Conservation (phyloP, 352 stramenopile species). For the Pythium plurisporium region DNA sequence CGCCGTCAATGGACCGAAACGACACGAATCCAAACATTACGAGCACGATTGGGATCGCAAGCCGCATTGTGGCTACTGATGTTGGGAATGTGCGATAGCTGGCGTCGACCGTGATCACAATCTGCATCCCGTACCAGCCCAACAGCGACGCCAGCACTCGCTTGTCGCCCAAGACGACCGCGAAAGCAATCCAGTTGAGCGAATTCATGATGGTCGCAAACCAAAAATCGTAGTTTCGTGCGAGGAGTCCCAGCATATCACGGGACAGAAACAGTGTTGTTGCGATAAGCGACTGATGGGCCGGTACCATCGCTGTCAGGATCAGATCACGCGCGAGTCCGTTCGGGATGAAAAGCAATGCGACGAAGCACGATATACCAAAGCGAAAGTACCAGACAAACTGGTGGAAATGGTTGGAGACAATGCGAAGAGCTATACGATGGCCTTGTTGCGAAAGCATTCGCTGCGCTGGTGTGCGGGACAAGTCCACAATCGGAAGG, state of each 20-base stretch:
- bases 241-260: slow-evolving; percentile 25
- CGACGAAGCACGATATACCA: slow-evolving; percentile 15
- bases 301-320: slow-evolving; percentile 1
- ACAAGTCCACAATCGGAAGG: background rate
- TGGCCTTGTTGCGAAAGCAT: background rate
- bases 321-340: background rate
- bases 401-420: background rate
- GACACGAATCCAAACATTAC: background rate
- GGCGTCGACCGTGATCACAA: slow-evolving; percentile 13
- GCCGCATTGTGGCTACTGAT: background rate
- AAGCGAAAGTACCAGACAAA: slow-evolving; percentile 4
- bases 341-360: background rate
- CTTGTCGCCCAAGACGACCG: slow-evolving; percentile 24
- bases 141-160: slow-evolving; percentile 19
- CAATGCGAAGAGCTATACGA: background rate
- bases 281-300: slow-evolving; percentile 7
- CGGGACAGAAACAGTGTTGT: slow-evolving; percentile 15
- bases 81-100: slow-evolving; percentile 16
- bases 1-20: background rate
- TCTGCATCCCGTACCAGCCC: background rate
- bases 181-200: slow-evolving; percentile 23
- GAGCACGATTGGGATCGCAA: slow-evolving; percentile 4
- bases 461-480: background rate
- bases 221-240: slow-evolving; percentile 32
- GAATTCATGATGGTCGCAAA: slow-evolving; percentile 33